Percentiles rank a stretch among this genome's conserved stretches.
phyloP scores from a whole-genome alignment of 2,329 filamentous ascomycete species.

The Talaromyces amestolkiae region DNA sequence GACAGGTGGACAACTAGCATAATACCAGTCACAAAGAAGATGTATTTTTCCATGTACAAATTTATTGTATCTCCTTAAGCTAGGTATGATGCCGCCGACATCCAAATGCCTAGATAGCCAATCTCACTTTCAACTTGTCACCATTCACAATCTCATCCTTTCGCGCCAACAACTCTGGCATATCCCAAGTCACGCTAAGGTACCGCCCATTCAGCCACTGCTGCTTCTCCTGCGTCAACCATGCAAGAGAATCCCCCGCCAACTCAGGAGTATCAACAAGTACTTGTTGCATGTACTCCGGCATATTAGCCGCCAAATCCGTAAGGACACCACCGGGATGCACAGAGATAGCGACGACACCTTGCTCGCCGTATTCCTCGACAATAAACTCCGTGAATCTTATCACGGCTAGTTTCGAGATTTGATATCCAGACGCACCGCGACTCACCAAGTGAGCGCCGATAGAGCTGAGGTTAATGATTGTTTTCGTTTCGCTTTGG shows the following conservation, averaged over 20 bases:
- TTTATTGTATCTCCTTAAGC: too few species aligned
- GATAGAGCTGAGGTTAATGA: conserved; percentile 51
- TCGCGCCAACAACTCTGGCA: conserved; percentile 23
- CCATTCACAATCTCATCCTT: conserved; percentile 25
- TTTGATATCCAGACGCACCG: conserved; percentile 48
- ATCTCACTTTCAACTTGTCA: conserved; percentile 44
- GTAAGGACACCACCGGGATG: conserved; percentile 51
- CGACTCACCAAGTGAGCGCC: conserved; percentile 38
- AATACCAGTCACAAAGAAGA: too few species aligned
- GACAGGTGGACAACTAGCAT: too few species aligned
- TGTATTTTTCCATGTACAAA: too few species aligned
- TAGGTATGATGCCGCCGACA: too few species aligned
- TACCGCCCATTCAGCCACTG: conserved; percentile 29
- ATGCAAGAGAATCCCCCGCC: conserved; percentile 26
- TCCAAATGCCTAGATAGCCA: not conserved
- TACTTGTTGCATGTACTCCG: conserved; percentile 21
- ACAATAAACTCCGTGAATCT: conserved; percentile 48
- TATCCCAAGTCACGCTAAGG: conserved; percentile 24
- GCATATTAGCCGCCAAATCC: conserved; percentile 41
- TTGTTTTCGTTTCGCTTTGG: conserved; percentile 35
- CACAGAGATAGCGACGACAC: conserved; percentile 37
- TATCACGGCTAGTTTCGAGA: conserved; percentile 46
- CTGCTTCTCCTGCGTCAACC: conserved; percentile 25
- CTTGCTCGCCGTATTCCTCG: conserved; percentile 45
- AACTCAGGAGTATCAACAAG: conserved; percentile 32